Percentiles rank a stretch among this genome's conserved stretches.
phyloP scores from a whole-genome alignment of 2,329 filamentous ascomycete species.

The Colletotrichum plurivorum region DNA sequence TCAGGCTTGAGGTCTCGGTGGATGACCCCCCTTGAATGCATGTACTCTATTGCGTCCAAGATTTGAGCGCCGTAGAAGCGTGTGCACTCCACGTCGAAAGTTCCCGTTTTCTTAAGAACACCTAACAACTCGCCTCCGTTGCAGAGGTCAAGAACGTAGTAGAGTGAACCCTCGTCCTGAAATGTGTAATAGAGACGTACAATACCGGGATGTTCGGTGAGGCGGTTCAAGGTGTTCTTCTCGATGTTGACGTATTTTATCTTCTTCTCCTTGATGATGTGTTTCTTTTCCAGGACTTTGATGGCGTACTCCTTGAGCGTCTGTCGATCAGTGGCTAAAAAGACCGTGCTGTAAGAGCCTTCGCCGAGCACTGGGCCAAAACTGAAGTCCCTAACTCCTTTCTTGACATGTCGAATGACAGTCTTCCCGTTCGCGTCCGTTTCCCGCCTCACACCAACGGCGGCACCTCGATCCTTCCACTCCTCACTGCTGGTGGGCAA shows the following conservation, averaged over 20 bases:
- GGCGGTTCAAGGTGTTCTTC: slow-evolving; percentile 95
- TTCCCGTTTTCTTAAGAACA: slow-evolving; percentile 92
- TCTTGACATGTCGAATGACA: slow-evolving; percentile 88
- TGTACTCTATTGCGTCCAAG: slow-evolving; percentile 95
- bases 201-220: slow-evolving; percentile 96
- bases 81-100: slow-evolving; percentile 95
- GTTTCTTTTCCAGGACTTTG: slow-evolving; percentile 97
- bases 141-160: slow-evolving; percentile 96
- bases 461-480: slow-evolving; percentile 96
- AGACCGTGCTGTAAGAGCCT: slow-evolving; percentile 97
- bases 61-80: slow-evolving; percentile 97
- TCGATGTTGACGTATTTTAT: slow-evolving; percentile 99
- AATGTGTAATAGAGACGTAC: slow-evolving; percentile 99
- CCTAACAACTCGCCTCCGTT: slow-evolving; percentile 92
- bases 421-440: slow-evolving; percentile 88
- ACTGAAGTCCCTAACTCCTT: slow-evolving; percentile 96
- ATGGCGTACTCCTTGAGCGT: slow-evolving; percentile 97
- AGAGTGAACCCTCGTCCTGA: slow-evolving; percentile 94
- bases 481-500: slow-evolving; percentile 81
- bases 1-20: slow-evolving; percentile 97
- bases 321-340: slow-evolving; percentile 92
- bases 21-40: slow-evolving; percentile 96
- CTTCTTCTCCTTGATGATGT: slow-evolving; percentile 99
- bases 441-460: slow-evolving; percentile 85
- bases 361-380: slow-evolving; percentile 94